A percentile compares a stretch with the other conserved stretches of the same genome.
These are phyloP conservation scores for Paecilomyces fulvus DNA, from an alignment of 2,329 filamentous ascomycete species.

Conservation along the genomic window DNA sequence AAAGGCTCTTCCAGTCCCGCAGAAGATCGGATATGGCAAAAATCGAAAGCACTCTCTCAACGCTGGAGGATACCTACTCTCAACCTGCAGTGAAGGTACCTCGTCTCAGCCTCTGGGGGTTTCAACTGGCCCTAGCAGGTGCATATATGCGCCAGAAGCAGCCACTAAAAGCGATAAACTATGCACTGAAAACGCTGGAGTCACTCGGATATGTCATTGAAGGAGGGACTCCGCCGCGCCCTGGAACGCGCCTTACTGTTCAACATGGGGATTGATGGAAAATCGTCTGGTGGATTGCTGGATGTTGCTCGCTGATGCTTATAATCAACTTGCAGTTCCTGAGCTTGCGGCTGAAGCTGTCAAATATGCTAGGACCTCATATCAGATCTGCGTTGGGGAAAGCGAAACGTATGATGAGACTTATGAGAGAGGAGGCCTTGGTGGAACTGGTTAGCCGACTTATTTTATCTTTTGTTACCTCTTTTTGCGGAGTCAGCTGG, in stretches of 20 bases:
- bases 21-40: slow-evolving; percentile 1
- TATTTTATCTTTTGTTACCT: too few relatives aligned
- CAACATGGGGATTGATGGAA: slow-evolving; percentile 21
- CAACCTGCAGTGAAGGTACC: slow-evolving; percentile 16
- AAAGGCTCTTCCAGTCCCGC: not conserved
- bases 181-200: slow-evolving; percentile 13
- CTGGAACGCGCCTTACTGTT: slow-evolving; percentile 6
- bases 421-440: not conserved
- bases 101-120: slow-evolving; percentile 10
- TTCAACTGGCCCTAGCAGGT: slow-evolving; percentile 13
- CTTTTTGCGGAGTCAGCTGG: too few relatives aligned
- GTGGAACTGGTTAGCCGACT: too few relatives aligned
- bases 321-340: slow-evolving; percentile 11
- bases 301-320: slow-evolving; percentile 17
- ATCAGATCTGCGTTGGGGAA: slow-evolving; percentile 26
- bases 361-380: slow-evolving; percentile 22
- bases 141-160: slow-evolving; percentile 3
- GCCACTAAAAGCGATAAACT: slow-evolving; percentile 9
- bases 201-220: slow-evolving; percentile 19
- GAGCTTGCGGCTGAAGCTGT: slow-evolving; percentile 14
- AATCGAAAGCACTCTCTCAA: slow-evolving; percentile 8
- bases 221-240: slow-evolving; percentile 8
- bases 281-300: slow-evolving; percentile 20
- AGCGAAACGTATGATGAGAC: slow-evolving; percentile 20
- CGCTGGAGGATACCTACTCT: slow-evolving; percentile 15